Percentiles rank a stretch among this genome's conserved stretches.
Evolutionary conservation across 1,284 basidiomycete species (phyloP).

Genomic region (Athelia psychrophila): DNA sequence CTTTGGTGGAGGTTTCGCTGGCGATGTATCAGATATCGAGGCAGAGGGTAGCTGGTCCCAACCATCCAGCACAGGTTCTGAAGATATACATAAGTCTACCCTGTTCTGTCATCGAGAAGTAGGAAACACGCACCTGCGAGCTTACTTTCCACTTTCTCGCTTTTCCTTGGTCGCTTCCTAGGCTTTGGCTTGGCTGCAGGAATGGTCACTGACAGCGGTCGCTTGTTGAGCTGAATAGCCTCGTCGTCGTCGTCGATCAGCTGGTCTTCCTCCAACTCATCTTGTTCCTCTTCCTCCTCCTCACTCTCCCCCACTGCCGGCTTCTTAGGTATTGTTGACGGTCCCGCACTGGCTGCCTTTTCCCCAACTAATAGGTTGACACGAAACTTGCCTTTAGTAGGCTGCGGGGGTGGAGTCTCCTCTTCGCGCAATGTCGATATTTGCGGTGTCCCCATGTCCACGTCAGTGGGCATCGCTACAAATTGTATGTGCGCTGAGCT

Average conservation of each 20-base stretch:
- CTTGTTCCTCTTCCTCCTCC: slow-evolving; percentile 40
- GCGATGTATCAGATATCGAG: slow-evolving; percentile 9
- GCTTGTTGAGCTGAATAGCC: slow-evolving; percentile 23
- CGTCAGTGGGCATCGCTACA: slow-evolving; percentile 41
- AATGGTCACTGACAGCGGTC: slow-evolving; percentile 22
- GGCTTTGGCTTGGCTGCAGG: slow-evolving; percentile 44
- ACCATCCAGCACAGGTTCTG: slow-evolving; percentile 7
- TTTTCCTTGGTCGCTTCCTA: slow-evolving; percentile 31
- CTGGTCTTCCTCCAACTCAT: slow-evolving; percentile 75
- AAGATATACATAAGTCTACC: not conserved
- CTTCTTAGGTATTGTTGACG: slow-evolving; percentile 22
- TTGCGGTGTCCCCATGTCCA: slow-evolving; percentile 75
- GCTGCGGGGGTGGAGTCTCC: slow-evolving; percentile 56
- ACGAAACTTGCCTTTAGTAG: slow-evolving; percentile 40
- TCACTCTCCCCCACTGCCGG: slow-evolving; percentile 22
- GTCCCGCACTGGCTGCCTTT: slow-evolving; percentile 34
- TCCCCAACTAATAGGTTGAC: slow-evolving; percentile 50
- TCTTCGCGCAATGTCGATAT: slow-evolving; percentile 75
- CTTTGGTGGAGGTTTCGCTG: slow-evolving; percentile 26
- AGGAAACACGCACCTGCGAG: slow-evolving; percentile 4
- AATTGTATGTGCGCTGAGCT: not conserved
- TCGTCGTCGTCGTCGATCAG: slow-evolving; percentile 71
- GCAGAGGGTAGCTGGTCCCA: slow-evolving; percentile 19
- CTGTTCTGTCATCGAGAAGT: slow-evolving; percentile 16
- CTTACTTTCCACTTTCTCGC: slow-evolving; percentile 19